These are phyloP conservation scores for Mycena vulgaris DNA, from an alignment of 768 basidiomycete species.

Conservation along the genomic window DNA sequence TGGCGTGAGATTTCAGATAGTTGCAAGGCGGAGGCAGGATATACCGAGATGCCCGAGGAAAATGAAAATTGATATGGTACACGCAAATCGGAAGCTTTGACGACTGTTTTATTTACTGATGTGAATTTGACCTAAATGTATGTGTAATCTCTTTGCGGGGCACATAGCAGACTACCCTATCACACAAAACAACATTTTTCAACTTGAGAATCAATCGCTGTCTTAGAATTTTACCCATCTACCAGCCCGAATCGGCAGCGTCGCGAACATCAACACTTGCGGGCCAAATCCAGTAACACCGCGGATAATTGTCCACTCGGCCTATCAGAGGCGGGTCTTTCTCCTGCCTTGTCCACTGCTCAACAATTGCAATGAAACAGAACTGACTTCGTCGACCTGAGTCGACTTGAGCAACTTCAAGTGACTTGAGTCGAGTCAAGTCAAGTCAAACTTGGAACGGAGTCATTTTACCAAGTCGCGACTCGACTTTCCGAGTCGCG, in stretches of 20 bases:
- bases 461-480: no score
- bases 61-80: no score
- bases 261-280: conserved; percentile 5
- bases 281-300: conserved; percentile 17
- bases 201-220: conserved; percentile 8
- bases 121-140: not conserved
- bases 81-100: no score
- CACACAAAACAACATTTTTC: conserved; percentile 8
- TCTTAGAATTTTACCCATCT: conserved; percentile 10
- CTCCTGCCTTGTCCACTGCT: conserved; percentile 6
- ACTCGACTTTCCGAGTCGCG: no score
- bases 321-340: conserved; percentile 16
- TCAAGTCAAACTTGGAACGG: no score
- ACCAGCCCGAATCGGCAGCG: not conserved
- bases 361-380: conserved; percentile 13
- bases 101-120: no score
- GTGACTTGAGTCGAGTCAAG: no score
- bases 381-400: conserved; percentile 6
- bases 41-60: no score
- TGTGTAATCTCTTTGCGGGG: conserved; percentile 5
- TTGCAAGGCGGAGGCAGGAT: not conserved
- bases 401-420: conserved; percentile 5
- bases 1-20: conserved; percentile 3
- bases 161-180: conserved; percentile 5
- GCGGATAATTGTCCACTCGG: conserved; percentile 9